Evolutionary conservation across 106 monocot species (phyloP).

Genomic region (Dendrobium officinale): DNA sequence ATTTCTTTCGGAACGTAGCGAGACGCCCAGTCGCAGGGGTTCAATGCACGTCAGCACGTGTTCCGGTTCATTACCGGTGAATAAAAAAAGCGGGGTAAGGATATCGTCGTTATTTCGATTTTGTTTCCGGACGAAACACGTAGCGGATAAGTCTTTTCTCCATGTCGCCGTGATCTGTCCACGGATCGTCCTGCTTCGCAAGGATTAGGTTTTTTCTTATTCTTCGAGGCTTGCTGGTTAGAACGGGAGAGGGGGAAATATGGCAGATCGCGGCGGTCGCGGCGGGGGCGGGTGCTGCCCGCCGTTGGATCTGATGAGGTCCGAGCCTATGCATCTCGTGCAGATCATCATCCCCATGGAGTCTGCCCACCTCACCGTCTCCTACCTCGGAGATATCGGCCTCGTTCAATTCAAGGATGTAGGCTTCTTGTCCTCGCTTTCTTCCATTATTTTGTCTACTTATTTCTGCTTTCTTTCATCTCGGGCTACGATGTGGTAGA

Average conservation of each 20-base stretch:
- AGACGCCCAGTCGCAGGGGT: no score
- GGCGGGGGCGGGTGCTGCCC: conserved; percentile 65
- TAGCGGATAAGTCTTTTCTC: no score
- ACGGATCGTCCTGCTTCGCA: neutral
- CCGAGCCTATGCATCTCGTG: conserved; percentile 93
- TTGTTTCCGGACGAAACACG: no score
- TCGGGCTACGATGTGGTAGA: neutral
- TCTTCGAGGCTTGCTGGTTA: neutral
- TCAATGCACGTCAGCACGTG: no score
- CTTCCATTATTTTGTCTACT: neutral
- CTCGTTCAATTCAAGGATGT: conserved; percentile 97
- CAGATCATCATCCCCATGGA: conserved; percentile 95
- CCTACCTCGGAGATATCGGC: conserved; percentile 92
- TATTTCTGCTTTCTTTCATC: neutral
- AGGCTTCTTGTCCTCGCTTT: conserved; percentile 2
- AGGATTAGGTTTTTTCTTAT: neutral
- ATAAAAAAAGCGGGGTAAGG: no score
- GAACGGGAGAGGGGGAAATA: conserved; percentile 2
- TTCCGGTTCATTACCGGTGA: no score
- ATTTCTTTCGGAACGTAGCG: no score
- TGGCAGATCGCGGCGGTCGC: conserved; percentile 14
- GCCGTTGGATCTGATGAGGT: conserved; percentile 88
- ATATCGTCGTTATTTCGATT: no score
- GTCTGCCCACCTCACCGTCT: conserved; percentile 68
- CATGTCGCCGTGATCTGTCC: no score